Conservation (phyloP, 2,329 filamentous ascomycete species). For the Achaetomium macrosporum region DNA sequence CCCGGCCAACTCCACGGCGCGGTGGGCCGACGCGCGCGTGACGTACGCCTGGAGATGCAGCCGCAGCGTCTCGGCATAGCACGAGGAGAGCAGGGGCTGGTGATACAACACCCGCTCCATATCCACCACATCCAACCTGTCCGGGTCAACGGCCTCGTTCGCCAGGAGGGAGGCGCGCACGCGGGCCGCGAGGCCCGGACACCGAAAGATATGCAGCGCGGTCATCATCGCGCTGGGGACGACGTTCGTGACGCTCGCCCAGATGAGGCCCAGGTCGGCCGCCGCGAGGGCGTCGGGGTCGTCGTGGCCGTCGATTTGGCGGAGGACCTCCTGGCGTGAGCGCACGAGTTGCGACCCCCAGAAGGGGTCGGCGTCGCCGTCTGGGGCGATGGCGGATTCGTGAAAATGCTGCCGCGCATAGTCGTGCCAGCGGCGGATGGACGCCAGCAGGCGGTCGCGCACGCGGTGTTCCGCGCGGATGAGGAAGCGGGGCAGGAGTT, state of each 20-base stretch:
- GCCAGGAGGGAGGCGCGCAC: neutral
- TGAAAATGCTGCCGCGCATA: constrained; percentile 1
- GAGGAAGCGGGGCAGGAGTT: neutral
- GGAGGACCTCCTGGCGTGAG: neutral
- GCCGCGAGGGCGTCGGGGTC: neutral
- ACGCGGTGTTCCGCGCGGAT: neutral
- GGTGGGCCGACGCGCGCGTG: neutral
- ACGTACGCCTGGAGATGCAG: constrained; percentile 1
- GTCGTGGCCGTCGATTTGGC: neutral
- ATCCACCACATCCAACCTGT: too few species aligned
- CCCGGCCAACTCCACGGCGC: neutral
- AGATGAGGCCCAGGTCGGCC: neutral
- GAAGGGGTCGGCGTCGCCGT: neutral
- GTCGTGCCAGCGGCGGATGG: neutral
- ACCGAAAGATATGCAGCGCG: neutral
- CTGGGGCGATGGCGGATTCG: neutral
- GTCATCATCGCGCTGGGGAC: neutral
- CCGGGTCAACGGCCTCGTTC: too few species aligned
- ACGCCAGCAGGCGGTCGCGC: neutral
- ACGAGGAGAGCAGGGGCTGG: neutral
- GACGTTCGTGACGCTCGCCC: neutral
- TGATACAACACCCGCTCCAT: neutral
- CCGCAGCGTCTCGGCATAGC: constrained; percentile 2
- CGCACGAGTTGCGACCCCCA: constrained; percentile 1
- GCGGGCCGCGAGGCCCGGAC: neutral